Evolutionary conservation across 176 grass and related monocot species (phyloP), one percentile per base, ranked within the genome.

Genomic region (Coix lacrymajobi): DNA sequence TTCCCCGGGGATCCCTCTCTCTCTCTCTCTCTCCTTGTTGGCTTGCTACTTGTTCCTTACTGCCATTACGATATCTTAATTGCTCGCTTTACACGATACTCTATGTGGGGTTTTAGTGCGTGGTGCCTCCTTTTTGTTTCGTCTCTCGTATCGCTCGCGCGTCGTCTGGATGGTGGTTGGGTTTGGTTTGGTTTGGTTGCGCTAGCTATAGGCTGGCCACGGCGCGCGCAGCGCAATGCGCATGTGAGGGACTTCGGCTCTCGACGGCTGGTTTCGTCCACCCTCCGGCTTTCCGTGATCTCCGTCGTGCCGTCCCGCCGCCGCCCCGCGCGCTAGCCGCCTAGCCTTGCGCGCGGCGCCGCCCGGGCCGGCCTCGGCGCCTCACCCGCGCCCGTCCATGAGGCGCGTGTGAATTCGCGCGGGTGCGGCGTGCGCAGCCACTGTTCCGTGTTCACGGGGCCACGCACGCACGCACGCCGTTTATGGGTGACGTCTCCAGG

Each of bases 1-100:
- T 77, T 66, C 2, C 12, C 40, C 60, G 5, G 73, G 37, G 46
- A 11, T 56, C 45, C 15, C 13, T 12, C 3, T 69, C 37, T n/a
- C n/a, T n/a, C n/a, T n/a, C n/a, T n/a, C n/a, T n/a, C n/a, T n/a
- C 44, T 71, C 52, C 31, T 82, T 83, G 88, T 86, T 90, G 30
- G 8, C 9, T 86, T 86, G 45, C 69, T 60, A 24, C 76, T 76
- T 84, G 87, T 84, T 66, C 15, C 26, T 46, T 65, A 34, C 31
- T 33, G 44, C 71, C 28, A 12, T 33, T 51, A 49, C 43, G 16
- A 65, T 11, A 68, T 38, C 44, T 52, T 51, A 34, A 36, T 67
- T 19, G 44, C 30, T 80, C 77, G 40, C 40, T 49, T 66, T 66
- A 49, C 62, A 36, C 43, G 62, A 6, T 37, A 3, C 37, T 70